These are phyloP conservation scores for Globisporangium mamillatum DNA, from an alignment of 352 stramenopile species.

Conservation along the genomic window DNA sequence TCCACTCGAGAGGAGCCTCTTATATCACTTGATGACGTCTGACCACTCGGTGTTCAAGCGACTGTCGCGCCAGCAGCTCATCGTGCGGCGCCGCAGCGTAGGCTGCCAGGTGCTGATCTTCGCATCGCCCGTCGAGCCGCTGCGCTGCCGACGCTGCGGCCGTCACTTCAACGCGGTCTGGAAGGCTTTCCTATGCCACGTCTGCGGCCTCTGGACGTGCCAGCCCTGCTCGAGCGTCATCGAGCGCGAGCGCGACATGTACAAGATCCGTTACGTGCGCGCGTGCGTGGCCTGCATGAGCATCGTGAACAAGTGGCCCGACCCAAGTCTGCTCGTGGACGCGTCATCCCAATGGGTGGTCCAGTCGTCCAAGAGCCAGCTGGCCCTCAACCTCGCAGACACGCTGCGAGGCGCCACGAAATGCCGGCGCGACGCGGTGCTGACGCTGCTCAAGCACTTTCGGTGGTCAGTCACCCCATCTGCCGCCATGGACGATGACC, in stretches of 20 bases:
- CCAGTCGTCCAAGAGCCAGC: slow-evolving; percentile 32
- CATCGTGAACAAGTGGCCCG: slow-evolving; percentile 52
- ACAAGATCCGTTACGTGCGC: slow-evolving; percentile 48
- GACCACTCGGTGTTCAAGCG: slow-evolving; percentile 60
- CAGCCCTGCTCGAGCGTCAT: slow-evolving; percentile 51
- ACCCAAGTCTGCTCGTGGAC: slow-evolving; percentile 30
- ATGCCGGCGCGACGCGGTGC: slow-evolving; percentile 29
- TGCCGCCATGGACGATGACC: slow-evolving; percentile 25
- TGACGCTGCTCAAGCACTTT: slow-evolving; percentile 36
- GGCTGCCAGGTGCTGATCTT: slow-evolving; percentile 48
- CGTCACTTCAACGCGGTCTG: slow-evolving; percentile 44
- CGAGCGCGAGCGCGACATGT: slow-evolving; percentile 44
- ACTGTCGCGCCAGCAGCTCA: slow-evolving; percentile 45
- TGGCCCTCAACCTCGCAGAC: slow-evolving; percentile 46
- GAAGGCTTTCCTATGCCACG: slow-evolving; percentile 48
- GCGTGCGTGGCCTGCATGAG: slow-evolving; percentile 40
- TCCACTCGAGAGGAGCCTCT: not conserved
- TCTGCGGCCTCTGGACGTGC: slow-evolving; percentile 52
- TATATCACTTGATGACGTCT: slow-evolving; percentile 27
- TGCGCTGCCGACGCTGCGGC: slow-evolving; percentile 42
- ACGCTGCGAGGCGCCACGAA: slow-evolving; percentile 22
- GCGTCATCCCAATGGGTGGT: slow-evolving; percentile 32
- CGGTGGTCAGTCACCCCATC: slow-evolving; percentile 11
- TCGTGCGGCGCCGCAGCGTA: slow-evolving; percentile 43
- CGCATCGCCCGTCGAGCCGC: slow-evolving; percentile 8